phyloP scores from a whole-genome alignment of 148 eudicot species.

The Tetragonia tetragonoides region DNA sequence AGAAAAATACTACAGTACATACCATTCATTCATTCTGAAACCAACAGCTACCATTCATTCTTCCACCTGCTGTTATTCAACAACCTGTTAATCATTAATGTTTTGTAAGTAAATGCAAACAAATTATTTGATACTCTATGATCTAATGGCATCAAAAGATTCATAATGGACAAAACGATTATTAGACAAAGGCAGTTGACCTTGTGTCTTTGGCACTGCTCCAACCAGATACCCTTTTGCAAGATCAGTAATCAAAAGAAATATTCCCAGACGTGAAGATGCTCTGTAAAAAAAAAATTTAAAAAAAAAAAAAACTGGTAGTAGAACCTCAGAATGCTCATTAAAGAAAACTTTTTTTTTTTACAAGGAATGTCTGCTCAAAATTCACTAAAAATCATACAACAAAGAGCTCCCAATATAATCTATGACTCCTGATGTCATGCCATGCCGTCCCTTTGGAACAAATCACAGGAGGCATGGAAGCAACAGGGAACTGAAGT shows the following conservation, averaged over 20 bases:
- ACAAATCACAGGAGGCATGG: too few species aligned
- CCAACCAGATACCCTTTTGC: too few species aligned
- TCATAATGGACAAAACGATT: background rate
- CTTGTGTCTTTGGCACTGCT: too few species aligned
- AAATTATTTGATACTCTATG: too few species aligned
- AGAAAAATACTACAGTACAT: too few species aligned
- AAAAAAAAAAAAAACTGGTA: background rate
- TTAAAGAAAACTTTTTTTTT: slow-evolving; percentile 11
- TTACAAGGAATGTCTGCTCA: slow-evolving; percentile 17
- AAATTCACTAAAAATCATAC: slow-evolving; percentile 18
- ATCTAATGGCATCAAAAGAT: background rate
- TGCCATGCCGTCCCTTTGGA: slow-evolving; percentile 4
- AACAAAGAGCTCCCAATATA: slow-evolving; percentile 25
- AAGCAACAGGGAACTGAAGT: slow-evolving; percentile 18
- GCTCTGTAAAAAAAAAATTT: background rate
- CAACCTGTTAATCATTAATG: slow-evolving; percentile 4
- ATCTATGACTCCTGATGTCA: slow-evolving; percentile 15
- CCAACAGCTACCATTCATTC: background rate
- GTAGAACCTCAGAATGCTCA: slow-evolving; percentile 20
- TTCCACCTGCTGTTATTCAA: background rate
- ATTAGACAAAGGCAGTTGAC: background rate
- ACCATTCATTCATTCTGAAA: background rate
- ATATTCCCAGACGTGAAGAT: too few species aligned
- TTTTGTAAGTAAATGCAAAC: slow-evolving; percentile 9
- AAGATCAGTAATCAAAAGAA: too few species aligned